Evolutionary conservation across 805 yeast genomes (phyloP), one percentile per base, ranked within the genome.

Genomic region (Yamadazyma scolyti): DNA sequence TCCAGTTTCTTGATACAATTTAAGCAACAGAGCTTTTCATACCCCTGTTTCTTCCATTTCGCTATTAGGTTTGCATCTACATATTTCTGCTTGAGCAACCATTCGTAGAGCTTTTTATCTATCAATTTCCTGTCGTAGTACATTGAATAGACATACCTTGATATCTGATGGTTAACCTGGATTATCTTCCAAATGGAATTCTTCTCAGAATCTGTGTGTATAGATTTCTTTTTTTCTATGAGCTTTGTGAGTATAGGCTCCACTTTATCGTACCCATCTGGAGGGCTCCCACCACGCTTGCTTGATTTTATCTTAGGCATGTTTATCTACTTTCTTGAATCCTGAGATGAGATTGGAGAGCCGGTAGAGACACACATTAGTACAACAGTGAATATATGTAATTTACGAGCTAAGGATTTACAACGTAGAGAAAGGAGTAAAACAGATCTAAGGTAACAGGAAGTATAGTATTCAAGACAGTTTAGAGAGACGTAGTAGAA

Each of bases 21-120:
- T 37, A 88, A 54, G 52, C 97, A 88, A 50, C 97, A 88, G 27
- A 88, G 59, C 34, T 80, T 73, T 50, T 88, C 96, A 53, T 88
- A 88, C 7, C 96, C 96, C 48, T 75, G 79, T 48, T 79, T 80
- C 55, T 75, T 77, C 89, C 89, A 82, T 40, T 64, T 88, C 14
- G 95, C 90, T 18, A 88, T 84, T 34, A 88, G 58, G 25, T 75
- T 71, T 5, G 65, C 73, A 49, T 88, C 90, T 2, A 75, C 83
- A 40, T 75, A 74, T 36, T 75, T 73, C 43, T 83, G 78, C 44
- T 72, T 72, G 26, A 86, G 47, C 13, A 87, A 58, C 82, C 87
- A 88, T 25, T 77, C 77, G 54, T 85, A 88, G 6, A 88, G 61
- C 22, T 79, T 80, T 28, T 65, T 60, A 1, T 82, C 70, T 12